These are phyloP conservation scores for Cercospora berteroae DNA, from an alignment of 2,329 filamentous ascomycete species.

Conservation along the genomic window DNA sequence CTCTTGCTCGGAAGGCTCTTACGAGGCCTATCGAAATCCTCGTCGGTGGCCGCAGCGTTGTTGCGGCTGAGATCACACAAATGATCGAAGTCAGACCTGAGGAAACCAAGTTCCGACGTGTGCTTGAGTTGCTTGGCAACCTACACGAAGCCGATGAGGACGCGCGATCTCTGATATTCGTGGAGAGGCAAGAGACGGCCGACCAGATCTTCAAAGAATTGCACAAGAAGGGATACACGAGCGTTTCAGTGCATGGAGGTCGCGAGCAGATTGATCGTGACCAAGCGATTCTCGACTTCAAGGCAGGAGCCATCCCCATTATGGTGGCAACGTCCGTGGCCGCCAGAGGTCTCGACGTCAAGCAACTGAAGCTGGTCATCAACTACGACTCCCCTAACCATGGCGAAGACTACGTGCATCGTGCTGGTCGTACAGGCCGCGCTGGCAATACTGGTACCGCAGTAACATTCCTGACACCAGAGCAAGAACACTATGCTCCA, in stretches of 20 bases:
- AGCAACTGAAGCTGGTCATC: slow-evolving; percentile 91
- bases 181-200: slow-evolving; percentile 40
- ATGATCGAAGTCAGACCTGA: slow-evolving; percentile 85
- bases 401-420: slow-evolving; percentile 93
- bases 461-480: slow-evolving; percentile 87
- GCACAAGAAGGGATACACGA: slow-evolving; percentile 81
- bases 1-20: slow-evolving; percentile 82
- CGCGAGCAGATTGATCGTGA: slow-evolving; percentile 93
- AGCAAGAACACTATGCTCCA: slow-evolving; percentile 85
- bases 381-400: slow-evolving; percentile 95
- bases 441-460: slow-evolving; percentile 93
- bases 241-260: slow-evolving; percentile 89
- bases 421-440: slow-evolving; percentile 87
- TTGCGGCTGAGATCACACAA: slow-evolving; percentile 76
- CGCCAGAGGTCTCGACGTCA: slow-evolving; percentile 90
- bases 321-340: slow-evolving; percentile 94
- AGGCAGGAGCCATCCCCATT: slow-evolving; percentile 82
- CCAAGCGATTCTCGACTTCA: slow-evolving; percentile 90
- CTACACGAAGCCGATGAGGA: slow-evolving; percentile 86
- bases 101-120: slow-evolving; percentile 75
- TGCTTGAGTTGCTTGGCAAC: slow-evolving; percentile 83
- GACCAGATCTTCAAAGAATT: slow-evolving; percentile 62
- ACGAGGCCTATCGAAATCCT: slow-evolving; percentile 85
- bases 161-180: slow-evolving; percentile 72
- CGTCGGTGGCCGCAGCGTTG: slow-evolving; percentile 77